phyloP scores from a whole-genome alignment of 2,329 filamentous ascomycete species.

The Capronia epimyces region DNA sequence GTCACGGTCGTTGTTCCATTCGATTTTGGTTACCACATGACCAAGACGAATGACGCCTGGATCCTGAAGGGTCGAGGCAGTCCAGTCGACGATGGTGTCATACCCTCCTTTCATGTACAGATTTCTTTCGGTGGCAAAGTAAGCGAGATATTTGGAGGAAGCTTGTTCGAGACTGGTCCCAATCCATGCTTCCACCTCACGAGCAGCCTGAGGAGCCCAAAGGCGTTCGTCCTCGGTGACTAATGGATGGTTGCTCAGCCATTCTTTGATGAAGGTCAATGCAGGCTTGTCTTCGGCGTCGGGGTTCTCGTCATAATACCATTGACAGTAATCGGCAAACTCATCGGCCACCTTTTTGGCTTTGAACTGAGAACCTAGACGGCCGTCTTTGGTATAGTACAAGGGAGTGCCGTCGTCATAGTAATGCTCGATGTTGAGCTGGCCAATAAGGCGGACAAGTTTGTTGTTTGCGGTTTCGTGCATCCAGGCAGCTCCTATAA shows the following conservation, averaged over 20 bases:
- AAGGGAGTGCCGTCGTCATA: conserved; percentile 43
- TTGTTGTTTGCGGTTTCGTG: conserved; percentile 45
- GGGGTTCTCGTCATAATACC: conserved; percentile 40
- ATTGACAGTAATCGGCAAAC: conserved; percentile 41
- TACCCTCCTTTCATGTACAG: conserved; percentile 46
- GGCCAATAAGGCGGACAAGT: conserved; percentile 41
- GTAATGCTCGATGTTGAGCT: conserved; percentile 42
- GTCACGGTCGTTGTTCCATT: conserved; percentile 35
- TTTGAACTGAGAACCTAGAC: conserved; percentile 43
- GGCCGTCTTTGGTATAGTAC: conserved; percentile 41
- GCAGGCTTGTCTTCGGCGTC: conserved; percentile 40
- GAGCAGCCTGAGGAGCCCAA: conserved; percentile 43
- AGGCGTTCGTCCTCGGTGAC: conserved; percentile 40
- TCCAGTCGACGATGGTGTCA: conserved; percentile 42
- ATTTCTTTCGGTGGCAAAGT: conserved; percentile 43
- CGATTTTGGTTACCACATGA: conserved; percentile 37
- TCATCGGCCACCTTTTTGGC: conserved; percentile 45
- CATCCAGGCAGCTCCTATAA: conserved; percentile 42
- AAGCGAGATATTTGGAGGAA: conserved; percentile 41
- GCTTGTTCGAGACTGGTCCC: conserved; percentile 41
- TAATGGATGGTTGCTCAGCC: conserved; percentile 39
- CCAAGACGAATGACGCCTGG: conserved; percentile 37
- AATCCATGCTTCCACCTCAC: conserved; percentile 43
- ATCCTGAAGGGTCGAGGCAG: conserved; percentile 36
- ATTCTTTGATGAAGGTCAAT: conserved; percentile 39